A percentile compares a stretch with the other conserved stretches of the same genome.
These are phyloP conservation scores for Globisporangium paddicum DNA, from an alignment of 352 stramenopile species.

Conservation along the genomic window DNA sequence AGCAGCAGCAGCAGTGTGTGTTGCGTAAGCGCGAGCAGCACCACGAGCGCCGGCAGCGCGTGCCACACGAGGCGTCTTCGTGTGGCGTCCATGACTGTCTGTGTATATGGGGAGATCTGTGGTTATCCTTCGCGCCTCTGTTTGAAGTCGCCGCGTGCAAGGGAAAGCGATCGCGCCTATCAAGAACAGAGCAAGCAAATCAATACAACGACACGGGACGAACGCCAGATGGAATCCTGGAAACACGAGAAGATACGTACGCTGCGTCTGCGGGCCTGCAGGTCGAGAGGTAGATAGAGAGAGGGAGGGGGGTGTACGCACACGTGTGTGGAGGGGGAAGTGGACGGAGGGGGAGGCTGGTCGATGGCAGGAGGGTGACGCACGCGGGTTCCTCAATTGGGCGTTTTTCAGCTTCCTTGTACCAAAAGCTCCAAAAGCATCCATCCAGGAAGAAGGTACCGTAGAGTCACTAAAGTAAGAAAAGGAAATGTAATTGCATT, in stretches of 20 bases:
- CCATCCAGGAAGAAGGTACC: background rate
- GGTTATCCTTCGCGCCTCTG: background rate
- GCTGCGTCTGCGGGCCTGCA: background rate
- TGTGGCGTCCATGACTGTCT: background rate
- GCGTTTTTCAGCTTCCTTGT: background rate
- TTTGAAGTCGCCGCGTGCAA: background rate
- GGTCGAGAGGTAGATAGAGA: no score
- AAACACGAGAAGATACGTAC: slow-evolving; percentile 1
- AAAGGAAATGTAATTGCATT: no score
- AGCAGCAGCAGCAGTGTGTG: slow-evolving; percentile 9
- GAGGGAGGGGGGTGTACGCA: background rate
- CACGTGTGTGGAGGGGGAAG: background rate
- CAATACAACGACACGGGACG: background rate
- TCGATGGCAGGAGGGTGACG: background rate
- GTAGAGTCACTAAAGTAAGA: no score
- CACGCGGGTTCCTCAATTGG: background rate
- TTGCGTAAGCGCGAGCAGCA: slow-evolving; percentile 17
- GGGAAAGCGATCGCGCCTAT: background rate
- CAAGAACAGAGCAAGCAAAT: background rate
- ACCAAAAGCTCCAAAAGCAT: background rate
- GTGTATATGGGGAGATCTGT: background rate
- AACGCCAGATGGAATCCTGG: background rate
- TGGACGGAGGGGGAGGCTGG: background rate
- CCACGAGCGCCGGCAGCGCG: slow-evolving; percentile 17
- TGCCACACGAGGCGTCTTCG: slow-evolving; percentile 3